Evolutionary conservation across 163 green algal species (phyloP), one percentile per base, ranked within the genome.

Genomic region (Scenedesmus sp.): DNA sequence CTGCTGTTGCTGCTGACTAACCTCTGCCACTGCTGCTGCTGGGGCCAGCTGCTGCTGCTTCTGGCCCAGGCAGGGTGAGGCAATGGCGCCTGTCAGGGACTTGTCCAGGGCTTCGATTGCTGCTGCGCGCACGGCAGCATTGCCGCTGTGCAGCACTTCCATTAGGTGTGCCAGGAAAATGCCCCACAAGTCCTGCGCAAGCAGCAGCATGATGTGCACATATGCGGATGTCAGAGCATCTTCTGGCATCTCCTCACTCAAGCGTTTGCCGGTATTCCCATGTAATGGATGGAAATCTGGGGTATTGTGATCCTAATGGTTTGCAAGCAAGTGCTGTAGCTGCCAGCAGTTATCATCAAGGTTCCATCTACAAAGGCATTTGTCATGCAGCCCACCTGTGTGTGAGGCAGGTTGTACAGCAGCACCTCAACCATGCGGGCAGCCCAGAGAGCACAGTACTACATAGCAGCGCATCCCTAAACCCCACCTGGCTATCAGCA

Each of bases 351-450:
- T n/a, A n/a, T n/a, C n/a, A n/a, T n/a, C n/a, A n/a, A n/a, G n/a
- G n/a, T n/a, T n/a, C n/a, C n/a, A n/a, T n/a, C n/a, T n/a, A n/a
- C n/a, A n/a, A n/a, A n/a, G n/a, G n/a, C n/a, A n/a, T n/a, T n/a
- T n/a, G n/a, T n/a, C n/a, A n/a, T n/a, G n/a, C n/a, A n/a, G n/a
- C 6, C 88, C 16, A 92, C 85, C 90, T 93, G 95, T 15, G 98
- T 90, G 26, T 96, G 94, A 46, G 88, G 86, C 73, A 95, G 89
- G 92, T 99, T 99, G 84, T 91, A 92, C 73, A 98, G 94, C 88
- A 99, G 88, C 12, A 97, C 95, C 46, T 98, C 96, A 46, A 98
- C 96, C 97, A 98, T 98, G 74, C 97, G 96, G 57, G n/a, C n/a
- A n/a, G n/a, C n/a, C n/a, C n/a, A n/a, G n/a, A n/a, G n/a, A n/a